Conservation (phyloP, 2,329 filamentous ascomycete species). For the Cladosporium sp. region DNA sequence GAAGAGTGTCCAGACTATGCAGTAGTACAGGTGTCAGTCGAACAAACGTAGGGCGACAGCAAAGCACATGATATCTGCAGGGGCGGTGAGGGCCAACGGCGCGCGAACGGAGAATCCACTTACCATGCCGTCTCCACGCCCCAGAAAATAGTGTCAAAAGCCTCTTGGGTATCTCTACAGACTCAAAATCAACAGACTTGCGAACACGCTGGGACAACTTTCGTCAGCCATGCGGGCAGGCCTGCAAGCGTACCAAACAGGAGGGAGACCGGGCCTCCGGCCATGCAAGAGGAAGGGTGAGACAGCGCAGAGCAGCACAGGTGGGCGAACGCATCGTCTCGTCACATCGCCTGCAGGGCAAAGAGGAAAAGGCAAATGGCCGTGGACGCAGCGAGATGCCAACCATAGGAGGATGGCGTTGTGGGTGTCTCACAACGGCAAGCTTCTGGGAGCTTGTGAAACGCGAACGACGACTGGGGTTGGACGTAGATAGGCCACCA, state of each 20-base stretch:
- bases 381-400: not conserved
- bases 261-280: conserved; percentile 3
- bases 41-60: conserved; percentile 16
- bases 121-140: conserved; percentile 28
- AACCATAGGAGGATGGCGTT: conserved; percentile 10
- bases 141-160: conserved; percentile 14
- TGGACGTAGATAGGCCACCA: conserved; percentile 16
- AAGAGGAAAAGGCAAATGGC: conserved; percentile 7
- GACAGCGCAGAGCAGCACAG: conserved; percentile 15
- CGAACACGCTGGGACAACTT: conserved; percentile 13
- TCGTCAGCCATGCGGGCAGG: conserved; percentile 19
- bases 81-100: conserved; percentile 15
- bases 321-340: conserved; percentile 10
- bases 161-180: conserved; percentile 20
- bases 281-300: conserved; percentile 15
- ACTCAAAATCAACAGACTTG: conserved; percentile 12
- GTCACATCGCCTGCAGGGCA: conserved; percentile 14
- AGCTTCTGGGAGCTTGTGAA: conserved; percentile 12
- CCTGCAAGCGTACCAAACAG: conserved; percentile 19
- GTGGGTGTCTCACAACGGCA: conserved; percentile 17
- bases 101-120: conserved; percentile 25
- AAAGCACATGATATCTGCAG: conserved; percentile 21
- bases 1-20: conserved; percentile 25
- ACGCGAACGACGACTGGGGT: conserved; percentile 16
- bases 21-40: conserved; percentile 26